Conservation (phyloP, 1,139 yeast genomes). For the Suhomyces anneliseae region DNA sequence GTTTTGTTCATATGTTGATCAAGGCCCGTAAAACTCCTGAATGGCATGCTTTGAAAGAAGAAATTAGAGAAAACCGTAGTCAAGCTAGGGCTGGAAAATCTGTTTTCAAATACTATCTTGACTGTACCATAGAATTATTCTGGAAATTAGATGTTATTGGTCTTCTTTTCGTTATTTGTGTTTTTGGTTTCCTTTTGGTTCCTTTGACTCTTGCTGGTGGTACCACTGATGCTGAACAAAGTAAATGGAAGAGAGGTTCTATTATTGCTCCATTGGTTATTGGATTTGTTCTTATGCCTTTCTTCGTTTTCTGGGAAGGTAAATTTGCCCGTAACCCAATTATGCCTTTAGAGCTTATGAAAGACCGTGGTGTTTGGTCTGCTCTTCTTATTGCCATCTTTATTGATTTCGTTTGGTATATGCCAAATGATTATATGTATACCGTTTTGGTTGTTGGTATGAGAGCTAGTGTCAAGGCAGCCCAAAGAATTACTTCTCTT, state of each 20-base stretch:
- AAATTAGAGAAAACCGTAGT: constrained; percentile 14
- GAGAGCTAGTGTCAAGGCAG: constrained; percentile 56
- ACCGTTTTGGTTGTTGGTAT: constrained; percentile 65
- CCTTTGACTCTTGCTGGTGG: constrained; percentile 62
- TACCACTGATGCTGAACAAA: constrained; percentile 16
- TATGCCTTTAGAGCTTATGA: constrained; percentile 55
- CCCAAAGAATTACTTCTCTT: constrained; percentile 63
- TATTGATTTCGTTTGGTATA: constrained; percentile 59
- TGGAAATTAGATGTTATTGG: constrained; percentile 61
- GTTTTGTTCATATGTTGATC: constrained; percentile 56
- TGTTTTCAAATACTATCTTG: neutral
- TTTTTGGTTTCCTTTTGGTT: constrained; percentile 58
- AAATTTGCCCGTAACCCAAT: constrained; percentile 54
- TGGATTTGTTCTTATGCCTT: constrained; percentile 58
- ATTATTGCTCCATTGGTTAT: constrained; percentile 65
- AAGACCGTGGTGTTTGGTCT: constrained; percentile 61
- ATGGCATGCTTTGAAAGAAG: constrained; percentile 29
- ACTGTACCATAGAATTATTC: constrained; percentile 23
- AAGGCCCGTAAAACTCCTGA: constrained; percentile 54
- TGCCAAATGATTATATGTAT: constrained; percentile 69
- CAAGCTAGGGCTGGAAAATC: constrained; percentile 1
- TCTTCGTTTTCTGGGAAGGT: constrained; percentile 55
- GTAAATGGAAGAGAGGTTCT: constrained; percentile 50
- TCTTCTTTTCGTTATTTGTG: constrained; percentile 46
- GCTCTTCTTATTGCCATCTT: constrained; percentile 54